Percentiles rank a stretch among this genome's conserved stretches.
Evolutionary conservation across 345 rosid species (phyloP).

Genomic region (Populus nigra): DNA sequence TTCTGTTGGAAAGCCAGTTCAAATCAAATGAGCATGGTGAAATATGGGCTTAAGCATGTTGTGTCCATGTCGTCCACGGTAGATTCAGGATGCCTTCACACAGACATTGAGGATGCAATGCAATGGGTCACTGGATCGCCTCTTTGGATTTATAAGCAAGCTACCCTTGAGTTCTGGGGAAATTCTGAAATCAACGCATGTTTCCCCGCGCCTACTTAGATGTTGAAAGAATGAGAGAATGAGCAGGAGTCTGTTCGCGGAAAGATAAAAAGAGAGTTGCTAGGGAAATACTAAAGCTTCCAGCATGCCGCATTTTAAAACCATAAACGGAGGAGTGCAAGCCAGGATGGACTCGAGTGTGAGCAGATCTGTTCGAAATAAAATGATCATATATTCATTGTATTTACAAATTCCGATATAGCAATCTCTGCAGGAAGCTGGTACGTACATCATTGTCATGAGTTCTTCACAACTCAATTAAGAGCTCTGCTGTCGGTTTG

Average conservation of each 20-base stretch:
- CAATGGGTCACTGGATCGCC: background rate
- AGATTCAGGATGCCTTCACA: no score
- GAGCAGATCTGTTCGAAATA: background rate
- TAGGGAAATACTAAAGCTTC: no score
- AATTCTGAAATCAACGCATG: background rate
- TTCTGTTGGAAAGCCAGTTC: no score
- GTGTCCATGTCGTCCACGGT: no score
- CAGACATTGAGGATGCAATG: background rate
- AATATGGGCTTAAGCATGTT: no score
- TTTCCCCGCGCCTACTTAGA: background rate
- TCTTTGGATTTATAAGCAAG: background rate
- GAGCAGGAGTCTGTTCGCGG: background rate
- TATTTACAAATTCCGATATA: no score
- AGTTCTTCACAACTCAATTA: background rate
- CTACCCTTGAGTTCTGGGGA: background rate
- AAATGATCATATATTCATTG: background rate
- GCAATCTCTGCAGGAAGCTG: background rate
- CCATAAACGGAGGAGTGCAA: background rate
- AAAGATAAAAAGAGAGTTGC: no score
- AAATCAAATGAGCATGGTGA: no score
- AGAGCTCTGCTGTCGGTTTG: background rate
- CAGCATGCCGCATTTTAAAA: no score
- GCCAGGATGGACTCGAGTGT: no score
- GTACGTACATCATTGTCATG: background rate
- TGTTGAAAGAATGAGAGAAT: background rate